A percentile compares a stretch with the other conserved stretches of the same genome.
phyloP scores from a whole-genome alignment of 495 filamentous ascomycete species.

The Penicillium salamii region DNA sequence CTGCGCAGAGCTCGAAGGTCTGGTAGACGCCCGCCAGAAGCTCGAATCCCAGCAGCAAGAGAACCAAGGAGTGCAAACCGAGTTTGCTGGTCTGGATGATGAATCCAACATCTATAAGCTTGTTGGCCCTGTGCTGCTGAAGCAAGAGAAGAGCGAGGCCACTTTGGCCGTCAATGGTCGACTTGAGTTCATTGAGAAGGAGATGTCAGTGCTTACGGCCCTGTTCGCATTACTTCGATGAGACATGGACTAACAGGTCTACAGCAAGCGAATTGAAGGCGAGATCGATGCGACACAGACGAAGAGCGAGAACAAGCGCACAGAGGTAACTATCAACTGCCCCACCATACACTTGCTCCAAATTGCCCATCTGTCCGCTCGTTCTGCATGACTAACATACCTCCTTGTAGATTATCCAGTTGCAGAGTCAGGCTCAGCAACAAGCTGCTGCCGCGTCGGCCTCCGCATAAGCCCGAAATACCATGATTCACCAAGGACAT shows the following conservation, averaged over 20 bases:
- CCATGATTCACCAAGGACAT: neutral
- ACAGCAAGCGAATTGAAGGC: conserved; percentile 75
- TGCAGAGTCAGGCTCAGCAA: conserved; percentile 42
- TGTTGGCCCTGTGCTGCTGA: conserved; percentile 86
- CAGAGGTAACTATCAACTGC: conserved; percentile 51
- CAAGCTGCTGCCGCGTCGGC: conserved; percentile 37
- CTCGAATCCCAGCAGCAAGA: conserved; percentile 93
- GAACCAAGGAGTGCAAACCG: conserved; percentile 86
- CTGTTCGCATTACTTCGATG: neutral
- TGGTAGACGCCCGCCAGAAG: conserved; percentile 80
- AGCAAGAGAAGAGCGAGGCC: conserved; percentile 88
- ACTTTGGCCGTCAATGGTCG: conserved; percentile 84
- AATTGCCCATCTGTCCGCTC: too few species aligned
- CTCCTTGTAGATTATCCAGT: conserved; percentile 37
- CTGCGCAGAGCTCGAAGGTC: conserved; percentile 66
- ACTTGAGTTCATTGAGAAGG: conserved; percentile 87
- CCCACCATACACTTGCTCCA: conserved; percentile 7
- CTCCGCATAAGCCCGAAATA: conserved; percentile 26
- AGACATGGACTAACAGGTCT: conserved; percentile 8
- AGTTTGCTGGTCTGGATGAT: conserved; percentile 75
- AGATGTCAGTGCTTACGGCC: conserved; percentile 65
- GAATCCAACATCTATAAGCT: conserved; percentile 92
- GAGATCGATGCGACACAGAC: conserved; percentile 77
- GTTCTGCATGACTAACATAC: too few species aligned
- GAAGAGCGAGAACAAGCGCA: conserved; percentile 78